phyloP scores from a whole-genome alignment of 176 grass and related monocot species.

The Aegilops bicornis region DNA sequence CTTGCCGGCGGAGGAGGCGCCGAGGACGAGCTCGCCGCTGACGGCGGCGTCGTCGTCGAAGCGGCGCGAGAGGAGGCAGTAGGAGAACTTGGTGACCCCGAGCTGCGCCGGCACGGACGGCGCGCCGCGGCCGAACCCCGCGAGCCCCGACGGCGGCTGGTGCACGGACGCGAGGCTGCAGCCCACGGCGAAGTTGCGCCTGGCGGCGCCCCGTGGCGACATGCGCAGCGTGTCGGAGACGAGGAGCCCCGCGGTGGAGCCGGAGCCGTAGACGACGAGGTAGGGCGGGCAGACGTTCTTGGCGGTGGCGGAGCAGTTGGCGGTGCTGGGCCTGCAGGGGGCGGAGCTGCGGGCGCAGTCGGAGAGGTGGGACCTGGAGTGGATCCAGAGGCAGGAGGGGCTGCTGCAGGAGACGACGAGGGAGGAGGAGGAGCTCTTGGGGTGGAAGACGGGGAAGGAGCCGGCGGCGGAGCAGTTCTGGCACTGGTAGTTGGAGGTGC shows the following conservation, averaged over 20 bases:
- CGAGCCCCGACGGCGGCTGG: slow-evolving; percentile 74
- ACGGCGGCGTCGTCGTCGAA: slow-evolving; percentile 70
- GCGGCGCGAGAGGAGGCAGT: slow-evolving; percentile 80
- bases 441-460: slow-evolving; percentile 45
- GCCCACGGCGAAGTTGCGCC: slow-evolving; percentile 42
- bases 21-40: slow-evolving; percentile 71
- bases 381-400: slow-evolving; percentile 69
- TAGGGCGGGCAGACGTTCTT: slow-evolving; percentile 62
- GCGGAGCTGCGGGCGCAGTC: slow-evolving; percentile 12
- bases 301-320: slow-evolving; percentile 7
- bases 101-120: slow-evolving; percentile 69
- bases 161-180: slow-evolving; percentile 81
- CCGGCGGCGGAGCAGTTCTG: slow-evolving; percentile 35
- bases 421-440: slow-evolving; percentile 65
- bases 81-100: slow-evolving; percentile 54
- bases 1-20: neutral
- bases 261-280: slow-evolving; percentile 75
- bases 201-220: neutral
- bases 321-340: neutral
- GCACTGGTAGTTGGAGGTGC: slow-evolving; percentile 69
- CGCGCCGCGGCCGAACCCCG: slow-evolving; percentile 69
- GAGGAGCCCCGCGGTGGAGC: slow-evolving; percentile 75
- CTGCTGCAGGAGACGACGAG: slow-evolving; percentile 64
- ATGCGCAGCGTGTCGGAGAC: slow-evolving; percentile 58
- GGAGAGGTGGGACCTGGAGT: slow-evolving; percentile 38